These are phyloP conservation scores for Bondarzewia mesenterica DNA, from an alignment of 1,284 basidiomycete species.

Conservation along the genomic window DNA sequence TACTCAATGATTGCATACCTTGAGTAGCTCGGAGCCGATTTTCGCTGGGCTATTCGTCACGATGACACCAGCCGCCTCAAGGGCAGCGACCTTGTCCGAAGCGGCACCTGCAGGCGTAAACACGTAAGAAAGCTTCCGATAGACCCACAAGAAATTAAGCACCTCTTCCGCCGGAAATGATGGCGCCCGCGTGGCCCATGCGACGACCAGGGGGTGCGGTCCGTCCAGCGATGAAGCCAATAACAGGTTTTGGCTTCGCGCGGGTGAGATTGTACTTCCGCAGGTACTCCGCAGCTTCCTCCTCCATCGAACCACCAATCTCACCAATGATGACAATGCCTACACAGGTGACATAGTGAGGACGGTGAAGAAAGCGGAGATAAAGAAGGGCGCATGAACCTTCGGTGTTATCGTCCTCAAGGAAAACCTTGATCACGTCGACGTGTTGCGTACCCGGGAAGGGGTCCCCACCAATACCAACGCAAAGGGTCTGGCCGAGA, in stretches of 20 bases:
- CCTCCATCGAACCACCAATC: conserved; percentile 99
- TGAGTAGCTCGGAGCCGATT: conserved; percentile 83
- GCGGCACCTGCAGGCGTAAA: conserved; percentile 60
- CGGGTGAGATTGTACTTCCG: conserved; percentile 90
- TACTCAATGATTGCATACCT: conserved; percentile 47
- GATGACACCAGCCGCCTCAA: conserved; percentile 87
- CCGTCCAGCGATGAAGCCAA: conserved; percentile 95
- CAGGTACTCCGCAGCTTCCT: conserved; percentile 96
- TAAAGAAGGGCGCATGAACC: conserved; percentile 35
- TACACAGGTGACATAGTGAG: too few relatives aligned
- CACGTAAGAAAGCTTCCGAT: background rate
- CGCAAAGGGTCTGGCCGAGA: conserved; percentile 92
- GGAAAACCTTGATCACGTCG: conserved; percentile 94
- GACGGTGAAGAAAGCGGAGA: background rate
- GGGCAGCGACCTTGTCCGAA: conserved; percentile 91
- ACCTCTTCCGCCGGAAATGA: conserved; percentile 97
- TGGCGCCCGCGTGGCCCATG: conserved; percentile 99
- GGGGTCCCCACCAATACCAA: conserved; percentile 98
- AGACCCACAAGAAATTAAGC: conserved; percentile 10
- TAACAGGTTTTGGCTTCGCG: conserved; percentile 87
- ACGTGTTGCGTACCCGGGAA: conserved; percentile 97
- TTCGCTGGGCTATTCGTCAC: conserved; percentile 96
- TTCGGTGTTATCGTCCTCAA: conserved; percentile 89
- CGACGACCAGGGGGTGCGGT: conserved; percentile 96
- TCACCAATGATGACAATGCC: conserved; percentile 98